phyloP scores from a whole-genome alignment of 768 basidiomycete species.

The Cystobasidiopsis lactophilus region DNA sequence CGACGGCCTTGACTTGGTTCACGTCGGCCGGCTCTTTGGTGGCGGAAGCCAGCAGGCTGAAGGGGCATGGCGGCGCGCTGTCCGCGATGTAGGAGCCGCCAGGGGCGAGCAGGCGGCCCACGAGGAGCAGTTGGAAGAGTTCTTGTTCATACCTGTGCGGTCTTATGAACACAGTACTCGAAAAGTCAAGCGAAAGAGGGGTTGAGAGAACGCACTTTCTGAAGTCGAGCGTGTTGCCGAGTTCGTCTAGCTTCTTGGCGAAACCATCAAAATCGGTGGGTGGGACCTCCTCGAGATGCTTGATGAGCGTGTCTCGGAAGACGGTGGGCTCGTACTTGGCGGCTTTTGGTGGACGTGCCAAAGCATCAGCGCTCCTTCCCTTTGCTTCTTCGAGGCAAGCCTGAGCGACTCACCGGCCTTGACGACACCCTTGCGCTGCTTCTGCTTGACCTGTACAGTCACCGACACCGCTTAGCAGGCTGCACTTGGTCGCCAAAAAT shows the following conservation, averaged over 20 bases:
- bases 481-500: too few relatives aligned
- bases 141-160: conserved; percentile 54
- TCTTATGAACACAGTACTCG: too few relatives aligned
- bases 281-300: conserved; percentile 63
- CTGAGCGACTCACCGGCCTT: too few relatives aligned
- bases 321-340: conserved; percentile 24
- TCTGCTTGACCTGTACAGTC: too few relatives aligned
- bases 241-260: conserved; percentile 63
- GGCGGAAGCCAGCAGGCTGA: conserved; percentile 56
- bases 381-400: too few relatives aligned
- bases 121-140: conserved; percentile 85
- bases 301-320: conserved; percentile 81
- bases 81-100: conserved; percentile 82
- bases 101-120: conserved; percentile 88
- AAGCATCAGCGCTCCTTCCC: too few relatives aligned
- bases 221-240: conserved; percentile 77
- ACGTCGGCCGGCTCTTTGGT: conserved; percentile 46
- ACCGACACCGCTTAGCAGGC: too few relatives aligned
- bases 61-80: conserved; percentile 60
- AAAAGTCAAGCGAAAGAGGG: too few relatives aligned
- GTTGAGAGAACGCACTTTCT: conserved; percentile 34
- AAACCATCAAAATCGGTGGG: conserved; percentile 56
- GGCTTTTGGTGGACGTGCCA: too few relatives aligned
- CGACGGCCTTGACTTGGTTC: conserved; percentile 74
- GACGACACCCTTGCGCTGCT: too few relatives aligned